A percentile compares a stretch with the other conserved stretches of the same genome.
Evolutionary conservation across 768 basidiomycete species (phyloP).

Genomic region (Rhizopogon salebrosus): DNA sequence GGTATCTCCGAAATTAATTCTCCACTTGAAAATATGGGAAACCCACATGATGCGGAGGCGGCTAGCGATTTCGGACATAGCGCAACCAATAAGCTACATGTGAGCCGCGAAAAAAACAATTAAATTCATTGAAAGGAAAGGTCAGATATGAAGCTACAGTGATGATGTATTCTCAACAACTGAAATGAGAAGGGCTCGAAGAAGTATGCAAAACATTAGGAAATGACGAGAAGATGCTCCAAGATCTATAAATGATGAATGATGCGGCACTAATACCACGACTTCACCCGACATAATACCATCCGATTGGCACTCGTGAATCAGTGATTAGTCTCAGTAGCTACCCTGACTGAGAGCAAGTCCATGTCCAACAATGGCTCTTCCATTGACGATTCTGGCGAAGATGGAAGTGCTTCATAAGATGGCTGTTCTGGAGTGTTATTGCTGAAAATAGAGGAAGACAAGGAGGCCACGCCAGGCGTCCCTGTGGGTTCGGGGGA

Average conservation of each 20-base stretch:
- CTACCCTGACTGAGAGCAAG: not conserved
- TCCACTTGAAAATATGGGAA: not conserved
- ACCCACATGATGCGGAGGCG: not conserved
- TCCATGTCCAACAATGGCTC: slow-evolving; percentile 7
- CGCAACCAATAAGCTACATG: not conserved
- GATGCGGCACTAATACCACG: not conserved
- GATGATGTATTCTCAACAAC: not conserved
- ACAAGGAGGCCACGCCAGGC: slow-evolving; percentile 18
- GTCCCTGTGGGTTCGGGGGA: slow-evolving; percentile 11
- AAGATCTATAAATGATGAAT: not conserved
- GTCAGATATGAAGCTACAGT: slow-evolving; percentile 1
- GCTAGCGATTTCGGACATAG: not conserved
- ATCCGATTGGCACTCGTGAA: not conserved
- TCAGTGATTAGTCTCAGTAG: not conserved
- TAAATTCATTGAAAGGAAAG: not conserved
- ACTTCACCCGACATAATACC: not conserved
- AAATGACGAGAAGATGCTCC: not conserved
- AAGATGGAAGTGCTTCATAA: slow-evolving; percentile 42
- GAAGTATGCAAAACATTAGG: slow-evolving; percentile 1
- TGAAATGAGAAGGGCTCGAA: not conserved
- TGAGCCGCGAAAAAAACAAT: not conserved
- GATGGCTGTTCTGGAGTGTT: slow-evolving; percentile 18
- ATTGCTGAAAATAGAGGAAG: slow-evolving; percentile 23
- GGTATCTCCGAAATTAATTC: not conserved
- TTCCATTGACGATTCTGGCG: slow-evolving; percentile 32